These are phyloP conservation scores for Neoboletus brunneissimus DNA, from an alignment of 768 basidiomycete species.

Conservation along the genomic window DNA sequence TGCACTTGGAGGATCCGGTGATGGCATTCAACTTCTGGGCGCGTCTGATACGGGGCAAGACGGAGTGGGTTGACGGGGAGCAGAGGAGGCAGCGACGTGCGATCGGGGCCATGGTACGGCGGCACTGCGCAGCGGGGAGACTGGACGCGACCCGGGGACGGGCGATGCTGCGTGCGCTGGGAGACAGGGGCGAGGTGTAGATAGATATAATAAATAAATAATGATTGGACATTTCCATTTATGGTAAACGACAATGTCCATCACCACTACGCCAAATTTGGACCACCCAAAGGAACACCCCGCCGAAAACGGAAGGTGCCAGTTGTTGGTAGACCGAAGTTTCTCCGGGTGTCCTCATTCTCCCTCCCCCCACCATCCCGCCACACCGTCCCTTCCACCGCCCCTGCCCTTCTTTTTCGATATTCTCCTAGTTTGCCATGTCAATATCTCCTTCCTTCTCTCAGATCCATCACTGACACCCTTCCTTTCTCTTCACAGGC, in stretches of 20 bases:
- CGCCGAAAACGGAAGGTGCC: too few relatives aligned
- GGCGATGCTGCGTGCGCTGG: constrained; percentile 22
- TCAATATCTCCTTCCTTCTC: constrained; percentile 31
- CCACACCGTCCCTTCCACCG: not conserved
- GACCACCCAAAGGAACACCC: too few relatives aligned
- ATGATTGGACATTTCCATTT: too few relatives aligned
- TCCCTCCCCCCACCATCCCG: not conserved
- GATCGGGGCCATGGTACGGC: constrained; percentile 39
- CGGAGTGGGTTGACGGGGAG: constrained; percentile 47
- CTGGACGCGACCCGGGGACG: constrained; percentile 20
- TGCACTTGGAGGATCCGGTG: constrained; percentile 45
- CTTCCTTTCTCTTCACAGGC: constrained; percentile 45
- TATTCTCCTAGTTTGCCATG: constrained; percentile 33
- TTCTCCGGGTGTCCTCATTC: constrained; percentile 45
- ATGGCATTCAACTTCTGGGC: constrained; percentile 65
- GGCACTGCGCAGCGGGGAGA: constrained; percentile 24
- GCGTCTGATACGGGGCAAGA: constrained; percentile 41
- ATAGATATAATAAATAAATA: not conserved
- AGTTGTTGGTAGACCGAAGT: constrained; percentile 42
- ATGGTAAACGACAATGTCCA: too few relatives aligned
- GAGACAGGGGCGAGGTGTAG: constrained; percentile 11
- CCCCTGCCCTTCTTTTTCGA: not conserved
- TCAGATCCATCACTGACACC: constrained; percentile 33
- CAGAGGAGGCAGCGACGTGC: constrained; percentile 42
- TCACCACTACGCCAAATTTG: not conserved